phyloP scores from a whole-genome alignment of 2,329 filamentous ascomycete genomes.

The Stemphylium beticola region DNA sequence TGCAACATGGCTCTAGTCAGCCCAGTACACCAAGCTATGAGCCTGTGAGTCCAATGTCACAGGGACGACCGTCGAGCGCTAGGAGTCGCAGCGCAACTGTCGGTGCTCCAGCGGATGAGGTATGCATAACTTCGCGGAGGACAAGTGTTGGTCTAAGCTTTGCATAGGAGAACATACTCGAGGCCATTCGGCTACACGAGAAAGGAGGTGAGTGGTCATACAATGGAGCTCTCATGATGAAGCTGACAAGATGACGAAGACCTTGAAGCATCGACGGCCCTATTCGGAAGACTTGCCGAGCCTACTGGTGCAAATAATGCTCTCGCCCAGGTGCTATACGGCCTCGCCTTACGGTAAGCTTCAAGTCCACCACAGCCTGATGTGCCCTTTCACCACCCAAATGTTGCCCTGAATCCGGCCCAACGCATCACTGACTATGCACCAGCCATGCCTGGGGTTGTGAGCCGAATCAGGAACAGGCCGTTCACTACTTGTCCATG shows the following conservation, averaged over 20 bases:
- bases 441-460: constrained; percentile 92
- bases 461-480: constrained; percentile 70
- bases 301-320: constrained; percentile 87
- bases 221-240: background rate
- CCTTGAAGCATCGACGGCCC: constrained; percentile 76
- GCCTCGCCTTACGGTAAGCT: constrained; percentile 80
- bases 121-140: constrained; percentile 25
- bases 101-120: constrained; percentile 49
- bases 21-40: constrained; percentile 39
- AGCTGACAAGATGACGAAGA: constrained; percentile 50
- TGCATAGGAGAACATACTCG: constrained; percentile 73
- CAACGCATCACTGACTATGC: constrained; percentile 25
- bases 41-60: constrained; percentile 22
- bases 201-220: constrained; percentile 61
- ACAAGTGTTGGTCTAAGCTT: constrained; percentile 22
- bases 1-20: constrained; percentile 42
- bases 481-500: constrained; percentile 82
- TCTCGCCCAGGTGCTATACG: constrained; percentile 93
- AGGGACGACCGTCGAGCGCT: constrained; percentile 10
- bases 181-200: constrained; percentile 95
- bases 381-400: constrained; percentile 19
- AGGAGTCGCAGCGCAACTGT: constrained; percentile 47
- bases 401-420: constrained; percentile 34
- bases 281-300: constrained; percentile 86
- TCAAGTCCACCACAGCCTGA: constrained; percentile 2